phyloP scores from a whole-genome alignment of 495 filamentous ascomycete genomes.

The Hypoxylon crocopeplum region DNA sequence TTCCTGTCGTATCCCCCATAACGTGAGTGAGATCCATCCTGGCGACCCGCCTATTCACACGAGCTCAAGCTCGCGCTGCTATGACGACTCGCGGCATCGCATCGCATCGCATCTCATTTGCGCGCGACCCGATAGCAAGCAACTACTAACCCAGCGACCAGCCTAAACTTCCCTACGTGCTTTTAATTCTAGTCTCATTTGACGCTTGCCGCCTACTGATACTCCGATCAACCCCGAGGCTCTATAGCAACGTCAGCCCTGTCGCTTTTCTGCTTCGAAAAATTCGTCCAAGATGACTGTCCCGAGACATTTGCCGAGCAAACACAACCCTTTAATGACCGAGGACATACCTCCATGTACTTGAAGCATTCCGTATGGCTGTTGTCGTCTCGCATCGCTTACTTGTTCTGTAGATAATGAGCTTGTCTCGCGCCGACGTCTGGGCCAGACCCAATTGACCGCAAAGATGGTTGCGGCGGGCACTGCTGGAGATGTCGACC shows the following conservation, averaged over 20 bases:
- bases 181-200: constrained; percentile 22
- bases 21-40: constrained; percentile 44
- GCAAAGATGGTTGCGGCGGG: constrained; percentile 73
- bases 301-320: constrained; percentile 69
- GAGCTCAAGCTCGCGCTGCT: constrained; percentile 27
- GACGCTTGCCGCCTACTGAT: constrained; percentile 4
- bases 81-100: constrained; percentile 29
- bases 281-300: constrained; percentile 58
- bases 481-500: constrained; percentile 71
- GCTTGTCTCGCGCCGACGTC: constrained; percentile 81
- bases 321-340: constrained; percentile 77
- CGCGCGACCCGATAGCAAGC: constrained; percentile 32
- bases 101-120: constrained; percentile 31
- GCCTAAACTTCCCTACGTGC: constrained; percentile 20
- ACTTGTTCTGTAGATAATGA: constrained; percentile 71
- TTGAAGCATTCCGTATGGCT: neutral
- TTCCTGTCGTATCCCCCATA: constrained; percentile 24
- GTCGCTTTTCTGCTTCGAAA: constrained; percentile 35
- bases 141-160: constrained; percentile 41
- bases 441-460: constrained; percentile 89
- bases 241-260: constrained; percentile 15
- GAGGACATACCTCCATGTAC: constrained; percentile 73
- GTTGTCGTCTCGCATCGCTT: constrained; percentile 23
- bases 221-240: constrained; percentile 5
- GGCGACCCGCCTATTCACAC: constrained; percentile 37